Evolutionary conservation across 441 rosid genomes (phyloP).

Genomic region (Erodium texanum): DNA sequence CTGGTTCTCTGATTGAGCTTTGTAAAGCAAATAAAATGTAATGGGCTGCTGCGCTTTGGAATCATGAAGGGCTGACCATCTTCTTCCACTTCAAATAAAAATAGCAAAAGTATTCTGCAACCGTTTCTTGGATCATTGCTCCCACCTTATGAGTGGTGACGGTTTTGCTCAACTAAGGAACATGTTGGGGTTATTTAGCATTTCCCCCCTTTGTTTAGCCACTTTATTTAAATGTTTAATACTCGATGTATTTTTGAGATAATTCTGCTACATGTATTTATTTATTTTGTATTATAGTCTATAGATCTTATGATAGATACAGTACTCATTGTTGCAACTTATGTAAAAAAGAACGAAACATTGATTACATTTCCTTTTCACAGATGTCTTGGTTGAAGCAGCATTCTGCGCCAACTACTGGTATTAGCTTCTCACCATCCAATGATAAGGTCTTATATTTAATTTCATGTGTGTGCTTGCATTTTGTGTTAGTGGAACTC

Average conservation of each 20-base stretch:
- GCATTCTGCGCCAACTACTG: conserved; percentile 89
- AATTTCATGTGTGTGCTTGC: not conserved
- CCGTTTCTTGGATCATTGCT: not conserved
- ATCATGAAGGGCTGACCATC: not conserved
- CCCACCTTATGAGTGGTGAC: not conserved
- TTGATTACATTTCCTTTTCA: conserved; percentile 21
- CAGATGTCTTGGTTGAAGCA: conserved; percentile 95
- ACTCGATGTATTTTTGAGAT: not conserved
- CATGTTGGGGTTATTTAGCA: not conserved
- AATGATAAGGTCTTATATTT: conserved; percentile 66
- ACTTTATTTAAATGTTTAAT: not conserved
- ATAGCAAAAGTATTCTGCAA: not conserved
- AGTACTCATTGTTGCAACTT: not conserved
- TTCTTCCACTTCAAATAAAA: not conserved
- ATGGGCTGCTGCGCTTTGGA: not conserved
- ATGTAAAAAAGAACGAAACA: not conserved
- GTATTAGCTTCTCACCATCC: conserved; percentile 85
- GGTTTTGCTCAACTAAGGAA: not conserved
- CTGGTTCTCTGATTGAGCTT: conserved; percentile 8
- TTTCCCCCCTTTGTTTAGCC: not conserved
- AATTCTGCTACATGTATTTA: not conserved
- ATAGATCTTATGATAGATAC: not conserved
- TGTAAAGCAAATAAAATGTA: not conserved
- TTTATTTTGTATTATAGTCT: not conserved
- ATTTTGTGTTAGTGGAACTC: conserved; percentile 10